Conservation (phyloP, 225 moss, liverwort and hornwort species). For the Marchantia paleacea region DNA sequence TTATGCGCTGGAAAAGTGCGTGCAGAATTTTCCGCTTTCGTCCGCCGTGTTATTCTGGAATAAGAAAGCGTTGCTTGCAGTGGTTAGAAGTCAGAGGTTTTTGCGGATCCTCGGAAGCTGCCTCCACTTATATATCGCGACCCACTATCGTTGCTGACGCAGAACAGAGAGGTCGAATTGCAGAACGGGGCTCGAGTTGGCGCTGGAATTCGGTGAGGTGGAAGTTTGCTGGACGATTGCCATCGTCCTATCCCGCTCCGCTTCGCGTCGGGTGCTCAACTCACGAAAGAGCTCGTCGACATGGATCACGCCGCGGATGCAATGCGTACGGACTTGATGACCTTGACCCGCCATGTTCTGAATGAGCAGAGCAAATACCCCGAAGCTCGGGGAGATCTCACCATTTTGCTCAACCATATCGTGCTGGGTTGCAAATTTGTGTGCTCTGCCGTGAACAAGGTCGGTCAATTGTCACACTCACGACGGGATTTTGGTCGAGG, state of each 20-base stretch:
- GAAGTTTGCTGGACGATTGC: neutral
- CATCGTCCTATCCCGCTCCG: too few relatives aligned
- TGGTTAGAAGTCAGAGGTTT: neutral
- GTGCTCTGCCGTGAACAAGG: slow-evolving; percentile 98
- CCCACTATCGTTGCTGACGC: neutral
- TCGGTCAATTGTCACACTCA: neutral
- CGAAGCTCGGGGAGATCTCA: slow-evolving; percentile 94
- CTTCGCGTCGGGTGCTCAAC: neutral
- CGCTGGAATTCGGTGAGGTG: neutral
- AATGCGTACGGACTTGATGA: slow-evolving; percentile 90
- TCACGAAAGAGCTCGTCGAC: neutral
- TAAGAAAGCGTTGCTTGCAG: neutral
- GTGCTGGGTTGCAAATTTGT: slow-evolving; percentile 99
- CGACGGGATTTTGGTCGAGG: neutral
- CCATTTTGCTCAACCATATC: slow-evolving; percentile 93
- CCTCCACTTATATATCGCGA: neutral
- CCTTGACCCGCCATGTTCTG: slow-evolving; percentile 80
- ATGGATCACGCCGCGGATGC: slow-evolving; percentile 92
- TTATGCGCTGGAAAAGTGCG: neutral
- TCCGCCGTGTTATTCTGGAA: neutral
- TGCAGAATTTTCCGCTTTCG: neutral
- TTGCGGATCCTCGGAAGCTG: neutral
- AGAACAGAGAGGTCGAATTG: neutral
- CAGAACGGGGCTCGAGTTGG: neutral
- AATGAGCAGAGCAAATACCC: slow-evolving; percentile 94